Conservation (phyloP, 2,329 filamentous ascomycete species). For the Diaporthe helianthi region DNA sequence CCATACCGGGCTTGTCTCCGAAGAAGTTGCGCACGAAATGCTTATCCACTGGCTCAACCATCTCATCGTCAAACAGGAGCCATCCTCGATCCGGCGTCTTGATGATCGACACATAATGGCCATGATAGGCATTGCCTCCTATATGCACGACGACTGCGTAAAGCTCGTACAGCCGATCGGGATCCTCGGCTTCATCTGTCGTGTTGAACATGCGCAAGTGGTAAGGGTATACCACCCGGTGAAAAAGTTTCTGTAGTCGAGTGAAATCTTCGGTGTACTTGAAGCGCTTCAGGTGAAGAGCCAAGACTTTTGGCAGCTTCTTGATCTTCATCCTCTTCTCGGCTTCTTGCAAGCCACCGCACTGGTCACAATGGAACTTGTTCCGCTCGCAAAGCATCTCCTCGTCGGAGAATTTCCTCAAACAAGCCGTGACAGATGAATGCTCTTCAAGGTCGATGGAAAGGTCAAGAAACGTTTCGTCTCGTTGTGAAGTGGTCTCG, state of each 20-base stretch:
- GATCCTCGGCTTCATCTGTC: slow-evolving; percentile 92
- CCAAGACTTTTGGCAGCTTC: slow-evolving; percentile 86
- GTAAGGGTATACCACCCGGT: slow-evolving; percentile 96
- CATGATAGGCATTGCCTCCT: slow-evolving; percentile 94
- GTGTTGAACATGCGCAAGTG: slow-evolving; percentile 97
- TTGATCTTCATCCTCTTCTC: slow-evolving; percentile 99
- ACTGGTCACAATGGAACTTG: slow-evolving; percentile 98
- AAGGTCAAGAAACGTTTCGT: slow-evolving; percentile 94
- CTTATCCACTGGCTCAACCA: slow-evolving; percentile 98
- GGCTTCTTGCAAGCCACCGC: slow-evolving; percentile 93
- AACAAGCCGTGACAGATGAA: slow-evolving; percentile 92
- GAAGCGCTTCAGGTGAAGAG: slow-evolving; percentile 94
- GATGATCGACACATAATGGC: slow-evolving; percentile 96
- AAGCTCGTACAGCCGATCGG: slow-evolving; percentile 91
- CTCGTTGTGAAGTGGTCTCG: slow-evolving; percentile 91
- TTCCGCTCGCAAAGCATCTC: slow-evolving; percentile 99
- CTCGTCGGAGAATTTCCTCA: slow-evolving; percentile 95
- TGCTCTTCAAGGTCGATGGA: slow-evolving; percentile 96
- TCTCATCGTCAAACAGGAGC: slow-evolving; percentile 96
- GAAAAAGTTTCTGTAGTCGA: slow-evolving; percentile 92
- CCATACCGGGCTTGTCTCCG: slow-evolving; percentile 87
- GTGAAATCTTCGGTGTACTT: slow-evolving; percentile 98
- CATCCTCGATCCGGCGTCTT: slow-evolving; percentile 96
- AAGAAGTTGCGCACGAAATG: slow-evolving; percentile 97
- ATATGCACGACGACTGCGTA: slow-evolving; percentile 98